These are phyloP conservation scores for Umbilicaria muhlenbergii DNA, from an alignment of 495 filamentous ascomycete species.

Conservation along the genomic window DNA sequence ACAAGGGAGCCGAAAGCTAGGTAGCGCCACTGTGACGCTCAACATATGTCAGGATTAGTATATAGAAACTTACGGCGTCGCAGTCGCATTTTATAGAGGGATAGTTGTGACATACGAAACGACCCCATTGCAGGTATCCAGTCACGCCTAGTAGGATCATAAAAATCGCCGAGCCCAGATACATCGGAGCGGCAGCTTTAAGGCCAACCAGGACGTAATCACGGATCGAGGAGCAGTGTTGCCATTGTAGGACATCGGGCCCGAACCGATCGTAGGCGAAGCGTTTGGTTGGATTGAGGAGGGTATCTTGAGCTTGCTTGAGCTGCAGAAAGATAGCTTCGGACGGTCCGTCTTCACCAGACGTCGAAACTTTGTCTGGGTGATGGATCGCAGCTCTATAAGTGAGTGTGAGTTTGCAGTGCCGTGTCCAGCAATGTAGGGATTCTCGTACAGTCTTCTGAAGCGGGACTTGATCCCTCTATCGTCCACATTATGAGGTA, in stretches of 20 bases:
- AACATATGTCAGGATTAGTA: not conserved
- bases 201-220: conserved; percentile 60
- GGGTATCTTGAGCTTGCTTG: conserved; percentile 68
- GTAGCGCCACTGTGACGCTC: conserved; percentile 58
- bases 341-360: conserved; percentile 20
- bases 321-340: conserved; percentile 66
- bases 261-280: conserved; percentile 94
- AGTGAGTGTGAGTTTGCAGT: not conserved
- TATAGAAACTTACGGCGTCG: not conserved
- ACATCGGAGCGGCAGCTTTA: conserved; percentile 43
- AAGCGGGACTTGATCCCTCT: conserved; percentile 71
- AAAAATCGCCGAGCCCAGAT: conserved; percentile 41
- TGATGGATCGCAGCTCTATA: conserved; percentile 58
- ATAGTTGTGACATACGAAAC: conserved; percentile 29
- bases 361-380: conserved; percentile 59
- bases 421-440: not conserved
- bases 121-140: conserved; percentile 72
- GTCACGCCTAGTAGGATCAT: conserved; percentile 56
- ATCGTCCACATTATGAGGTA: conserved; percentile 53
- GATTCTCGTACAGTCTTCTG: conserved; percentile 40
- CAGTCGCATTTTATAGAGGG: not conserved
- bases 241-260: conserved; percentile 52
- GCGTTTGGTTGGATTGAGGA: conserved; percentile 60
- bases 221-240: conserved; percentile 49
- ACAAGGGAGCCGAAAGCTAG: conserved; percentile 51